Evolutionary conservation across 2,329 filamentous ascomycete genomes (phyloP), one percentile per base, ranked within the genome.

Genomic region (Coniosporium tulheliwenetii): DNA sequence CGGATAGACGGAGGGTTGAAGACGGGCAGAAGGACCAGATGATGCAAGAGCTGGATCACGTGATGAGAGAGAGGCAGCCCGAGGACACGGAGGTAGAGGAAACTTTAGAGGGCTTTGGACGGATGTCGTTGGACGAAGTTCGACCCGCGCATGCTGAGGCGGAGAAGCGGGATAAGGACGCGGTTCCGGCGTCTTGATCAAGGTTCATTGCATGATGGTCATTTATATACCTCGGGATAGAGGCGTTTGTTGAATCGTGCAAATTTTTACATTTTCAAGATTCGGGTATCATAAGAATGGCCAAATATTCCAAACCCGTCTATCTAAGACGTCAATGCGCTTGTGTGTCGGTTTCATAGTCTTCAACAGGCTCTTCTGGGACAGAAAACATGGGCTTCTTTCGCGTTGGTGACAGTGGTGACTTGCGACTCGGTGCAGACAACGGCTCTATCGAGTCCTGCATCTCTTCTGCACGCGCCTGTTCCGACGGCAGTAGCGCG

Each of bases 361-460:
- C 64, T 13, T 49, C 48, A 5, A 65, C 50, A 2, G 63, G 59
- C 32, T 64, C 58, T 39, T 56, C 52, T 2, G 63, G 59, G n/a
- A 65, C 39, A 5, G 51, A 42, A 45, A 66, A 65, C 60, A 67
- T 65, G 2, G 61, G 57, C n/a, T 63, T 38, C 37, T 56, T 62
- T 35, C 53, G 56, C 5, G 35, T 15, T 36, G 16, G 13, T 9
- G 10, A 36, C 13, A 16, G 29, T 12, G 30, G 16, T 4, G 9
- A 13, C n/a, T 8, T 19, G n/a, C 13, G 39, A n/a, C 37, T 32
- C 14, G 49, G 49, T 31, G 39, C 19, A 7, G 19, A 26, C 7
- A 26, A 7, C 19, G 19, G 19, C 19, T 26, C 19, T 26, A 26
- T 26, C 19, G 19, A 26, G 19, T 26, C 19, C 7, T 26, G 19